A percentile compares a stretch with the other conserved stretches of the same genome.
Conservation (phyloP, 1,284 basidiomycete genomes). For the Tilletia walkeri region DNA sequence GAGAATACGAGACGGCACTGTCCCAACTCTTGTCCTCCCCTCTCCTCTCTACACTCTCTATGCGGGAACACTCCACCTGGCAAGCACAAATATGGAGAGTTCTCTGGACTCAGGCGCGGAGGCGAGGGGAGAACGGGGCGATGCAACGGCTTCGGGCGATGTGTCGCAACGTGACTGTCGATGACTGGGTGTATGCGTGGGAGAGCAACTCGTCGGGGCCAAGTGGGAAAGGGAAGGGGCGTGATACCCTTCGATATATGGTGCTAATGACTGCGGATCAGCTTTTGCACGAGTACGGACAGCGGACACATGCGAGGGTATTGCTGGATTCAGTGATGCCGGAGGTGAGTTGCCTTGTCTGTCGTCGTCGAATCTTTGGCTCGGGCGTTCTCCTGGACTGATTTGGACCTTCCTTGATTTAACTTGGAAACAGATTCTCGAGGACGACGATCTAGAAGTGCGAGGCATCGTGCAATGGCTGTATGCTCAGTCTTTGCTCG, state of each 20-base stretch:
- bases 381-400: too few relatives aligned
- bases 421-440: neutral
- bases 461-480: neutral
- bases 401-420: too few relatives aligned
- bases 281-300: neutral
- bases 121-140: neutral
- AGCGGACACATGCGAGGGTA: neutral
- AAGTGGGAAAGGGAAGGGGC: neutral
- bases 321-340: neutral
- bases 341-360: neutral
- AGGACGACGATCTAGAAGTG: neutral
- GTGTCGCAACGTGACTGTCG: neutral
- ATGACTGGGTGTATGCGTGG: conserved; percentile 6
- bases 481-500: neutral
- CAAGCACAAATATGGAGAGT: conserved; percentile 7
- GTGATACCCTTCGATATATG: neutral
- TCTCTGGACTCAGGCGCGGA: neutral
- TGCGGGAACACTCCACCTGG: conserved; percentile 11
- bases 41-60: neutral
- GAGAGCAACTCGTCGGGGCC: neutral
- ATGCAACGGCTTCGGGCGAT: neutral
- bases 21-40: neutral
- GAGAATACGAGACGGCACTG: conserved; percentile 6
- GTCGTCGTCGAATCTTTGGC: neutral
- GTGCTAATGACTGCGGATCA: neutral